Percentiles rank a stretch among this genome's conserved stretches.
Conservation (phyloP, 1,284 basidiomycete species). For the Austroboletus niveus region DNA sequence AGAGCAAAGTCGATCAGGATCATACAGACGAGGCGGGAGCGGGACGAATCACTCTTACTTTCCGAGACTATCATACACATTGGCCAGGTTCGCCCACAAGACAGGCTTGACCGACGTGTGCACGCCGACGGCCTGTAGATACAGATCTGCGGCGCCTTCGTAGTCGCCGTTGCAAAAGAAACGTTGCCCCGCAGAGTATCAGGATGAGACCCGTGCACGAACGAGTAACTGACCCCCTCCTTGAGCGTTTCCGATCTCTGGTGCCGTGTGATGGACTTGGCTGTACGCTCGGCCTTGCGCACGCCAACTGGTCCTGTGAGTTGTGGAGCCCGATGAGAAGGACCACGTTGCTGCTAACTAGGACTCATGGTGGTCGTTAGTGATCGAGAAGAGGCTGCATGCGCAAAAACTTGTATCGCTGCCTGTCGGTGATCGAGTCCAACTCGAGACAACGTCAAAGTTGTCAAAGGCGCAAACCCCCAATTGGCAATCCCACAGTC, state of each 20-base stretch:
- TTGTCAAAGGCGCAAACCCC: too few species aligned
- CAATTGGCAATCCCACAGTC: too few species aligned
- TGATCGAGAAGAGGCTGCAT: too few species aligned
- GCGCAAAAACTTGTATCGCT: too few species aligned
- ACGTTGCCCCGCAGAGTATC: constrained; percentile 4
- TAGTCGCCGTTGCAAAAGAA: constrained; percentile 7
- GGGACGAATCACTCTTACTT: constrained; percentile 1
- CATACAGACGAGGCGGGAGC: not conserved
- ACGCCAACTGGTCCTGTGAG: not conserved
- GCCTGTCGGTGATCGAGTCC: too few species aligned
- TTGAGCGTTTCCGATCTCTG: constrained; percentile 9
- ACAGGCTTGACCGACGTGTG: constrained; percentile 7
- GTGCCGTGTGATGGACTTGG: constrained; percentile 8
- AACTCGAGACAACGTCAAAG: too few species aligned
- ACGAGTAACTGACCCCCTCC: constrained; percentile 1
- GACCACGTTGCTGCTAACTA: too few species aligned
- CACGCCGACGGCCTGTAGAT: constrained; percentile 6
- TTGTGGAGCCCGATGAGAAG: not conserved
- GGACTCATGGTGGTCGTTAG: not conserved
- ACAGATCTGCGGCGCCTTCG: constrained; percentile 2
- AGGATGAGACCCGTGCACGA: not conserved
- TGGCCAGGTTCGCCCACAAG: constrained; percentile 7
- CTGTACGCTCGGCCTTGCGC: constrained; percentile 1
- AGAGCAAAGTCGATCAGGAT: not conserved
- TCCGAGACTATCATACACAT: constrained; percentile 11